These are phyloP conservation scores for Auricularia auricula-judae DNA, from an alignment of 768 basidiomycete genomes.

Conservation along the genomic window DNA sequence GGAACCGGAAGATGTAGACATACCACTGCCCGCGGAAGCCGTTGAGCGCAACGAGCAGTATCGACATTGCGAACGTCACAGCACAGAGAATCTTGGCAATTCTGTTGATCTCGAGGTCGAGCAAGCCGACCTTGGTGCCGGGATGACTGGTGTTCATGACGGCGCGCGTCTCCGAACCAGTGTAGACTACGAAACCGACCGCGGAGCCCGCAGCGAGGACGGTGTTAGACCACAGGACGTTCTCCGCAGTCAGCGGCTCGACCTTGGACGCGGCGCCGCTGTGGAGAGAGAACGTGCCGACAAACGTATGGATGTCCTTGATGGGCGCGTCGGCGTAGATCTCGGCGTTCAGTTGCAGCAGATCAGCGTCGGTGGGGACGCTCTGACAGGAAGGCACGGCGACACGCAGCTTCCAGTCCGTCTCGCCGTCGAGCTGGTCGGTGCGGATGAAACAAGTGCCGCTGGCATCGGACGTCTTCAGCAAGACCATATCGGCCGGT, in stretches of 20 bases:
- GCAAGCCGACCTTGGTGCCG: conserved; percentile 81
- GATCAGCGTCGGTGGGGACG: conserved; percentile 36
- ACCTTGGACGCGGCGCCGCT: conserved; percentile 32
- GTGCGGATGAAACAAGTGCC: conserved; percentile 97
- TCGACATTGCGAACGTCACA: conserved; percentile 84
- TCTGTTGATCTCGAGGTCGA: conserved; percentile 91
- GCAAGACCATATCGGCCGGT: conserved; percentile 84
- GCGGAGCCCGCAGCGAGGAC: conserved; percentile 92
- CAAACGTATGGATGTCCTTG: conserved; percentile 93
- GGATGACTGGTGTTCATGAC: conserved; percentile 99
- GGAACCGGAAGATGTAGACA: conserved; percentile 90
- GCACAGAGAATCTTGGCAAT: conserved; percentile 96
- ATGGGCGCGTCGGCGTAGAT: conserved; percentile 93
- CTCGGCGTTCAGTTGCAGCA: conserved; percentile 66
- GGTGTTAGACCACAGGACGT: conserved; percentile 94
- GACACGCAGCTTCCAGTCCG: conserved; percentile 95
- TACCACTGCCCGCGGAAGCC: conserved; percentile 95
- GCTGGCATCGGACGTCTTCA: conserved; percentile 77
- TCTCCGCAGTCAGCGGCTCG: conserved; percentile 88
- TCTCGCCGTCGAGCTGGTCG: conserved; percentile 97
- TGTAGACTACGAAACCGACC: conserved; percentile 88
- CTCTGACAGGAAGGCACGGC: conserved; percentile 80
- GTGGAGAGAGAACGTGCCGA: conserved; percentile 72
- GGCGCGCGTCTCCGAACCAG: conserved; percentile 88
- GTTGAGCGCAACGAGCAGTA: conserved; percentile 89